Evolutionary conservation across 805 yeast species (phyloP).

Genomic region (Tetrapisispora fleetii): DNA sequence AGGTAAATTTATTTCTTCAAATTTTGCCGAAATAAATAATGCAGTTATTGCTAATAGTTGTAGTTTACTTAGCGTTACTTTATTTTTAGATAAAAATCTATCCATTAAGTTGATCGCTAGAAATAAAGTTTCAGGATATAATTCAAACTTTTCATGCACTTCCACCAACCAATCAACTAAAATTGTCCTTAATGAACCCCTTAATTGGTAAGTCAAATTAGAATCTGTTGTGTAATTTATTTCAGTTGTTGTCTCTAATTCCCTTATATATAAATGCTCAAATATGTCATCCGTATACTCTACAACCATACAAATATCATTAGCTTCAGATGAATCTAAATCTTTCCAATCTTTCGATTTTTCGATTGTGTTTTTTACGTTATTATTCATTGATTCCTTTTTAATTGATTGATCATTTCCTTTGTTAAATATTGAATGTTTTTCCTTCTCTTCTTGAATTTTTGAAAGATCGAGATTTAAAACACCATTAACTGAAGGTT

Average conservation of each 20-base stretch:
- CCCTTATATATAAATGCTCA: constrained; percentile 58
- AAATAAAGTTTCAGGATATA: constrained; percentile 76
- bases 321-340: constrained; percentile 56
- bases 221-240: constrained; percentile 43
- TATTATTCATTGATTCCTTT: neutral
- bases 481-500: neutral
- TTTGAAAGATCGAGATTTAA: neutral
- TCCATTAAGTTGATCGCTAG: constrained; percentile 81
- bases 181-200: constrained; percentile 76
- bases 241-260: constrained; percentile 57
- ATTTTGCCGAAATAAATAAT: constrained; percentile 84
- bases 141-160: constrained; percentile 73
- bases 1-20: constrained; percentile 85
- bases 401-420: constrained; percentile 23
- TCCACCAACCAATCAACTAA: constrained; percentile 88
- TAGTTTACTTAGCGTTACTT: constrained; percentile 64
- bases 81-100: constrained; percentile 65
- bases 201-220: constrained; percentile 51
- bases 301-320: constrained; percentile 76
- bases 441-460: constrained; percentile 2
- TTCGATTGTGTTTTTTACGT: neutral
- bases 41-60: constrained; percentile 83
- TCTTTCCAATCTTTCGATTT: constrained; percentile 31
- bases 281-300: constrained; percentile 86
- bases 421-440: neutral